These are phyloP conservation scores for Cenchrus fungigraminus DNA, from an alignment of 176 grass and related monocot species.

Conservation along the genomic window DNA sequence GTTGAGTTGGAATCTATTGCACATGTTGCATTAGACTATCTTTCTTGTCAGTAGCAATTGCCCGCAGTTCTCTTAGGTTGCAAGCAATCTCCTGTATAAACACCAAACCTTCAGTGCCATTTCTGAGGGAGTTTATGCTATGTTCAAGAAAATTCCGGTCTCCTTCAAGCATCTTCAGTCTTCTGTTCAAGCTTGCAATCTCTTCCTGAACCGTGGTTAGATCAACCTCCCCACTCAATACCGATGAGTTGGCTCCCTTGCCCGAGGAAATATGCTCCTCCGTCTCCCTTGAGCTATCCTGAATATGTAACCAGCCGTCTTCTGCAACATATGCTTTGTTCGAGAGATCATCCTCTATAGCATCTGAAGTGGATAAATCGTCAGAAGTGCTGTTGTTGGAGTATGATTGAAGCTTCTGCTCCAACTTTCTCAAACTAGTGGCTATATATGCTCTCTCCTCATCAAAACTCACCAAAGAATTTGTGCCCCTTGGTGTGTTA, in stretches of 20 bases:
- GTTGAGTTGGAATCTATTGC: slow-evolving; percentile 13
- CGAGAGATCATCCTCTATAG: slow-evolving; percentile 52
- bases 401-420: slow-evolving; percentile 60
- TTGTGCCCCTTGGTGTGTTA: slow-evolving; percentile 8
- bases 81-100: slow-evolving; percentile 70
- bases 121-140: slow-evolving; percentile 69
- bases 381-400: slow-evolving; percentile 56
- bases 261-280: slow-evolving; percentile 18
- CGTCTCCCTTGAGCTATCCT: slow-evolving; percentile 9
- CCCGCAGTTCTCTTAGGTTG: slow-evolving; percentile 54
- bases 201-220: slow-evolving; percentile 54
- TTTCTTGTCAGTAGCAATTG: slow-evolving; percentile 37
- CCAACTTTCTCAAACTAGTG: slow-evolving; percentile 58
- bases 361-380: slow-evolving; percentile 44
- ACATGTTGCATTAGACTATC: slow-evolving; percentile 29
- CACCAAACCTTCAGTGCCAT: slow-evolving; percentile 54
- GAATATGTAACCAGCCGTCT: background rate
- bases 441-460: slow-evolving; percentile 62
- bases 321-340: background rate
- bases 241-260: slow-evolving; percentile 25
- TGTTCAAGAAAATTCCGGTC: slow-evolving; percentile 73
- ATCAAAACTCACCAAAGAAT: slow-evolving; percentile 55
- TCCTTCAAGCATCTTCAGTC: slow-evolving; percentile 61
- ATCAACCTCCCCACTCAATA: slow-evolving; percentile 22
- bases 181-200: slow-evolving; percentile 52